These are phyloP conservation scores for Mycosphaerella sp. DNA, from an alignment of 2,329 filamentous ascomycete species.

Conservation along the genomic window DNA sequence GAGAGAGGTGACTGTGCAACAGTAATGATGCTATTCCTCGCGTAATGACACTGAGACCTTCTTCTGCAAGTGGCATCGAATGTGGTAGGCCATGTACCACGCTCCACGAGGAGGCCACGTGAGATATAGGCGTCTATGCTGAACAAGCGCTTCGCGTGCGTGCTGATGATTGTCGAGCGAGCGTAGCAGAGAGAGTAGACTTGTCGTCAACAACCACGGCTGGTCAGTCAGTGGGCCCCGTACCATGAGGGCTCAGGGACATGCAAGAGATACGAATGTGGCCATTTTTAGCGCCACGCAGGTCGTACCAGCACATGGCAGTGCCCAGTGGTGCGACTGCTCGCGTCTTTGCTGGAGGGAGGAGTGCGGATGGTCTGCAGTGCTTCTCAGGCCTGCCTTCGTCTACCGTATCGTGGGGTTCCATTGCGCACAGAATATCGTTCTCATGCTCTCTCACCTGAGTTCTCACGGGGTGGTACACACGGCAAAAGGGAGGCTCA, in stretches of 20 bases:
- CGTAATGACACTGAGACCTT: neutral
- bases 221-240: neutral
- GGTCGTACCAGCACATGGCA: constrained; percentile 7
- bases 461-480: too few species aligned
- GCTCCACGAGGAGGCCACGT: neutral
- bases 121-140: neutral
- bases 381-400: neutral
- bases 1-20: neutral
- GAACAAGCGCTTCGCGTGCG: neutral
- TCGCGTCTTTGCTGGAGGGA: neutral
- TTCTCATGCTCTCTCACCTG: too few species aligned
- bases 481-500: constrained; percentile 2
- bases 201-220: neutral
- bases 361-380: neutral
- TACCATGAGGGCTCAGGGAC: neutral
- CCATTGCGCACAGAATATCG: too few species aligned
- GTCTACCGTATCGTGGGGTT: neutral
- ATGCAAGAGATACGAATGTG: neutral
- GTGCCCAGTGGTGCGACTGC: neutral
- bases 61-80: neutral
- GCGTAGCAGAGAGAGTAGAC: neutral
- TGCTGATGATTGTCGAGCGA: neutral
- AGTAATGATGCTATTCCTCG: neutral
- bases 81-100: neutral
- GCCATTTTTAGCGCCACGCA: constrained; percentile 1